Evolutionary conservation across 805 yeast genomes (phyloP).

Genomic region (Clavispora santaluciae): DNA sequence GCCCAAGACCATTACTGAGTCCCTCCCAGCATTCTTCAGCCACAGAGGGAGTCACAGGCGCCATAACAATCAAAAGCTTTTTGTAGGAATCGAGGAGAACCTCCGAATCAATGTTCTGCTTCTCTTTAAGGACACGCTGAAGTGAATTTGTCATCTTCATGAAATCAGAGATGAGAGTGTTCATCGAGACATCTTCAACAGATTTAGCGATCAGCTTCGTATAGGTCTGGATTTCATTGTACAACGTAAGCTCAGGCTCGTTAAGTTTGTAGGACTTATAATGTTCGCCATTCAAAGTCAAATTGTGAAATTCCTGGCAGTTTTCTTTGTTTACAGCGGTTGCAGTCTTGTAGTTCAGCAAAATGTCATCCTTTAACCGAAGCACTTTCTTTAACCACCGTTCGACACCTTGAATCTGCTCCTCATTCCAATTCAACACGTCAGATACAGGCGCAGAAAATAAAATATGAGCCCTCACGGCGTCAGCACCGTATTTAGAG

Average conservation of each 20-base stretch:
- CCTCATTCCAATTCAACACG: slow-evolving; percentile 84
- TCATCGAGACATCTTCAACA: slow-evolving; percentile 59
- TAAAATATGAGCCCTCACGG: slow-evolving; percentile 86
- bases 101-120: slow-evolving; percentile 26
- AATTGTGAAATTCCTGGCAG: slow-evolving; percentile 9
- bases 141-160: slow-evolving; percentile 72
- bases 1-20: slow-evolving; percentile 11
- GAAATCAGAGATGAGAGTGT: slow-evolving; percentile 83
- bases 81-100: slow-evolving; percentile 47
- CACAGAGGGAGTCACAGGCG: slow-evolving; percentile 79
- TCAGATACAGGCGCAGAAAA: slow-evolving; percentile 90
- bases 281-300: slow-evolving; percentile 17
- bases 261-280: slow-evolving; percentile 22
- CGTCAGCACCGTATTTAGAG: slow-evolving; percentile 79
- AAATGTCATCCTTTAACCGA: slow-evolving; percentile 14
- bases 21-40: slow-evolving; percentile 79
- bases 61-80: slow-evolving; percentile 54
- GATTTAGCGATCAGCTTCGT: slow-evolving; percentile 53
- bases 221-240: slow-evolving; percentile 50
- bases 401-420: slow-evolving; percentile 78
- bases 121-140: slow-evolving; percentile 31
- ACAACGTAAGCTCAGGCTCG: slow-evolving; percentile 49
- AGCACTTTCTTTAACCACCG: slow-evolving; percentile 75
- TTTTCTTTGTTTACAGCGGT: neutral
- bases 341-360: slow-evolving; percentile 8